A percentile compares a stretch with the other conserved stretches of the same genome.
Evolutionary conservation across 2,329 filamentous ascomycete genomes (phyloP).

Genomic region (Pestalotiopsis sp.): DNA sequence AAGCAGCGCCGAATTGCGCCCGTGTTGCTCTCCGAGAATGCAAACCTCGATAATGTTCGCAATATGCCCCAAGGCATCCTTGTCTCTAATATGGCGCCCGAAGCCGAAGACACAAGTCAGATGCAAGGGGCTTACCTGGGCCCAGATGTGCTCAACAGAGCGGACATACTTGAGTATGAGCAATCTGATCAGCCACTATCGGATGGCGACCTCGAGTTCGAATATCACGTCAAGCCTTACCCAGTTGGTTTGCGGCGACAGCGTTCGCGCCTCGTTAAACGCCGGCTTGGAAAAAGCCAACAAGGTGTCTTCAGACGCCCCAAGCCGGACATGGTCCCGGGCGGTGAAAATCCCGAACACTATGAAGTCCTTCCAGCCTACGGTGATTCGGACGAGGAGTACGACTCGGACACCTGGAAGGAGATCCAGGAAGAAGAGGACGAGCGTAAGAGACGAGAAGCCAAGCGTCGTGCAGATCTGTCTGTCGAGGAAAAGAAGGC

Average conservation of each 20-base stretch:
- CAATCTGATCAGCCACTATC: neutral
- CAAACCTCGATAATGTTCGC: constrained; percentile 20
- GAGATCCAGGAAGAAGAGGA: constrained; percentile 63
- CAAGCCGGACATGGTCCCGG: constrained; percentile 29
- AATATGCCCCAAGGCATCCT: constrained; percentile 20
- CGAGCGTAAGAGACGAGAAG: constrained; percentile 30
- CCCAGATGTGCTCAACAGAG: constrained; percentile 23
- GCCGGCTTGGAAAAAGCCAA: constrained; percentile 11
- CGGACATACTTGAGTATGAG: constrained; percentile 24
- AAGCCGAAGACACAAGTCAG: neutral
- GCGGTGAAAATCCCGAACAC: constrained; percentile 28
- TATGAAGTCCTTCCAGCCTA: constrained; percentile 51
- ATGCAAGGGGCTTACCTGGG: constrained; percentile 25
- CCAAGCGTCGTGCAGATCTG: constrained; percentile 30
- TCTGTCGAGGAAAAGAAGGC: constrained; percentile 48
- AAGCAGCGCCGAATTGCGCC: constrained; percentile 31
- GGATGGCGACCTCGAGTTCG: constrained; percentile 16
- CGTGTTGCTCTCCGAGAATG: constrained; percentile 20
- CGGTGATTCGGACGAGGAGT: constrained; percentile 58
- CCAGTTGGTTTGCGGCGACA: constrained; percentile 26
- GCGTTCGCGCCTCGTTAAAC: constrained; percentile 26
- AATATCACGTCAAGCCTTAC: constrained; percentile 12
- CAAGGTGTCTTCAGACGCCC: constrained; percentile 2
- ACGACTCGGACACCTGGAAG: constrained; percentile 60
- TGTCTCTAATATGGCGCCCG: neutral